Evolutionary conservation across 331 rosid genomes (phyloP), one percentile per base, ranked within the genome.

Genomic region (Quercus lobata): DNA sequence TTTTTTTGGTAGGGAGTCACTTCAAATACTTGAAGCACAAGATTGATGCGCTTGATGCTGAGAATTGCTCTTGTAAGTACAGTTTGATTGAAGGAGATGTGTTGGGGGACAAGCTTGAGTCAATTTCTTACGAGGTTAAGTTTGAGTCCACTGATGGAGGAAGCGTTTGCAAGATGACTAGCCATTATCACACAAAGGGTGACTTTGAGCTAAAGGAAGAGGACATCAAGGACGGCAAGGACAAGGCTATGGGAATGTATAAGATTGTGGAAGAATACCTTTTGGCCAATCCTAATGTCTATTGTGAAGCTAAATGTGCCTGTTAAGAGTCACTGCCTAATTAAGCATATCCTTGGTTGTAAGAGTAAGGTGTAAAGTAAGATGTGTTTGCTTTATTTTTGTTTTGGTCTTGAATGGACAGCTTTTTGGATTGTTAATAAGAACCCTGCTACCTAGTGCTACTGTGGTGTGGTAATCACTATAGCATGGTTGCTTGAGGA

Each of bases 191-290:
- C 19, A 55, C 57, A 15, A 52, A 27, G 3, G 71, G 73, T 52
- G 86, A 70, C 46, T 24, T 75, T 27, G 83, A 52, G 80, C 71
- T 83, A 73, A 79, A 79, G 0, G 86, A 79, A 37, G 83, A 79
- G 41, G 78, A 83, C 32, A 75, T 83, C 60, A 79, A 30, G 35
- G 55, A 29, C 0, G 86, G 80, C 62, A 79, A 74, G 57, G 83
- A 83, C 37, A 79, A 79, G 62, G 81, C 86, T 30, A 70, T 83
- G 78, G 83, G 83, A 27, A 52, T 79, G 80, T 83, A 75, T 30
- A 79, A 56, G 53, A 72, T 75, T 9, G 86, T 79, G 12, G 83
- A 83, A 69, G 78, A 77, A 61, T 70, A 52, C 72, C 80, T 83
- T 56, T 75, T 70, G 12, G 80, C 80, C 65, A 78, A 77, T 60